phyloP scores from a whole-genome alignment of 75 land plant species.

The Picea glauca region DNA sequence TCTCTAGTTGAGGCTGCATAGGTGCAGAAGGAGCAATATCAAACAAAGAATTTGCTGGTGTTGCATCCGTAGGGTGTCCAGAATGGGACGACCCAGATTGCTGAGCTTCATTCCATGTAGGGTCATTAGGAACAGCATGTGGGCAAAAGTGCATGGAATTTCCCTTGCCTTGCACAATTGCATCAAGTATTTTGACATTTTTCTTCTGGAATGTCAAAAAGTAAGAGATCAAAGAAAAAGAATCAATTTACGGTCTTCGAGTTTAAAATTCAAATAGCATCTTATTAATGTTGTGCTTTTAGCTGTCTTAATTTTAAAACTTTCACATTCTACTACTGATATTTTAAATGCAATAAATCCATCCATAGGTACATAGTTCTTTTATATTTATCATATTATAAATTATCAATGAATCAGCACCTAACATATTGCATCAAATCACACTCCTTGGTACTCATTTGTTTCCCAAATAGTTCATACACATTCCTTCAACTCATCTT shows the following conservation, averaged over 20 bases:
- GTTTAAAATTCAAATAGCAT: background rate
- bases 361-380: background rate
- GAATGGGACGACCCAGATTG: background rate
- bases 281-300: background rate
- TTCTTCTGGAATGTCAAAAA: conserved; percentile 10
- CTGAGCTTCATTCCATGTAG: conserved; percentile 4
- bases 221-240: background rate
- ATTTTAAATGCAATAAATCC: background rate
- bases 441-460: conserved; percentile 5
- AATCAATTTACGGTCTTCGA: background rate
- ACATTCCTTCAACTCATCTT: background rate
- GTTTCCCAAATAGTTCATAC: conserved; percentile 11
- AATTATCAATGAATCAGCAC: conserved; percentile 1
- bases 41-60: conserved; percentile 2
- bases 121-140: conserved; percentile 9
- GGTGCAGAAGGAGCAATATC: conserved; percentile 1
- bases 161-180: conserved; percentile 25
- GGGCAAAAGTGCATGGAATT: conserved; percentile 12
- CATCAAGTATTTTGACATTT: conserved; percentile 16
- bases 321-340: background rate
- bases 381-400: background rate
- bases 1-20: conserved; percentile 12
- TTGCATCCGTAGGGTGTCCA: background rate
- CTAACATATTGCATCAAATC: background rate
- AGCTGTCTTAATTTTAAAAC: background rate